phyloP scores from a whole-genome alignment of 805 yeast species.

The Zygotorulaspora florentina region DNA sequence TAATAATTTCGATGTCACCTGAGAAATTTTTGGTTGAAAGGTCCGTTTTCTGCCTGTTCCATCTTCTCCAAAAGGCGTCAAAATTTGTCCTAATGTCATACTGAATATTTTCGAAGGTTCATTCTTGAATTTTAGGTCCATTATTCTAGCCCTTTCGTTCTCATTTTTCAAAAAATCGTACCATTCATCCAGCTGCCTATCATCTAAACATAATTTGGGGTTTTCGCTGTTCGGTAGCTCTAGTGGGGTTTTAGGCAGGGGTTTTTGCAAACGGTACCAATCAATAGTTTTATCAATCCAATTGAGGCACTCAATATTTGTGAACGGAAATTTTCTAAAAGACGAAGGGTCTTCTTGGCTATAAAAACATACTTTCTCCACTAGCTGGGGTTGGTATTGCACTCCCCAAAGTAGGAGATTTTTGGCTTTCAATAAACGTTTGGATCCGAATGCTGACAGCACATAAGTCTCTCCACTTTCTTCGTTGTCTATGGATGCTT shows the following conservation, averaged over 20 bases:
- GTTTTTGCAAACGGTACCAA: slow-evolving; percentile 27
- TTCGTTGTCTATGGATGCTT: slow-evolving; percentile 5
- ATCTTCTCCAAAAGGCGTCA: slow-evolving; percentile 7
- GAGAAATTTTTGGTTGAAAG: slow-evolving; percentile 28
- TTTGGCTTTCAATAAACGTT: slow-evolving; percentile 25
- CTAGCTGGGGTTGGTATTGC: slow-evolving; percentile 20
- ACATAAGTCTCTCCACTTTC: slow-evolving; percentile 13
- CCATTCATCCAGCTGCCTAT: slow-evolving; percentile 17
- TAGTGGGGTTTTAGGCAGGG: slow-evolving; percentile 5
- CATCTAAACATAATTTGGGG: slow-evolving; percentile 1
- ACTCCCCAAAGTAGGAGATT: slow-evolving; percentile 26
- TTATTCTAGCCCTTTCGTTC: slow-evolving; percentile 1
- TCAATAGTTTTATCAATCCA: slow-evolving; percentile 24
- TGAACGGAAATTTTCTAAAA: slow-evolving; percentile 24
- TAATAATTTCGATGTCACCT: slow-evolving; percentile 21
- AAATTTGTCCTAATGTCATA: slow-evolving; percentile 27
- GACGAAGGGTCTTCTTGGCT: slow-evolving; percentile 7
- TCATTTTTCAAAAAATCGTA: slow-evolving; percentile 13
- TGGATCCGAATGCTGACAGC: slow-evolving; percentile 30
- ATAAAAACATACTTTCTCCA: slow-evolving; percentile 10
- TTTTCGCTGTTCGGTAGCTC: background rate
- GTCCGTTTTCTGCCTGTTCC: slow-evolving; percentile 1
- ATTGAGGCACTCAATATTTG: slow-evolving; percentile 25
- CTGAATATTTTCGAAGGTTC: slow-evolving; percentile 18
- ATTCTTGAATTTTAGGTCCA: slow-evolving; percentile 3